Evolutionary conservation across 1,139 yeast genomes (phyloP), one percentile per base, ranked within the genome.

Genomic region (Yamadazyma jaroonii): DNA sequence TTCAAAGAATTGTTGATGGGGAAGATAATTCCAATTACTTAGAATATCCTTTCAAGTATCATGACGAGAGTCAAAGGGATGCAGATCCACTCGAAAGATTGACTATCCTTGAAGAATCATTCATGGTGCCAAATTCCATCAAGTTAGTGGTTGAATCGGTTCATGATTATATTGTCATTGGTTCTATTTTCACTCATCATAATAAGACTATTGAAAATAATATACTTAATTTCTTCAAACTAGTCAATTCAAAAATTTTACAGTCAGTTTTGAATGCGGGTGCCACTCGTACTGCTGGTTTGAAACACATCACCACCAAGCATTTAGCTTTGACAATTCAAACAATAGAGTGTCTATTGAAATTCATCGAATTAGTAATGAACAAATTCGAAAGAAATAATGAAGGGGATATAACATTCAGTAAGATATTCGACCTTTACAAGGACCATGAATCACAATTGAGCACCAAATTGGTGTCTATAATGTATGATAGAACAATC

Each of bases 191-290:
- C 44, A 78, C 81, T 2, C 66, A 64, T 30, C 59, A 60, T 11
- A 48, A 56, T 5, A 42, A 54, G 1, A 43, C 52, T 3, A 57
- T 77, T 17, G 68, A 72, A 31, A 57, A 62, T 12, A 72, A 74
- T 45, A 44, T 81, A 22, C 51, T 77, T 30, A 84, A 75, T 35
- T 66, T 77, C 37, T 58, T 82, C 39, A 70, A 75, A 42, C 56
- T 74, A 13, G 62, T 77, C 55, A 82, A 83, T 49, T 61, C 78
- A 9, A 76, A 79, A 42, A 64, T 79, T 4, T 73, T 77, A 4
- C 80, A 79, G 47, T 75, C 87, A 3, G 82, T 85, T 32, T 62
- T 85, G 30, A 84, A 83, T 32, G 90, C 92, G 1, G 88, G 87
- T 25, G 94, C 94, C 0, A 83, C 87, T 1, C 64, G 80, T 44